Conservation (phyloP, 2,329 filamentous ascomycete species). For the Byssochlamys sp. region DNA sequence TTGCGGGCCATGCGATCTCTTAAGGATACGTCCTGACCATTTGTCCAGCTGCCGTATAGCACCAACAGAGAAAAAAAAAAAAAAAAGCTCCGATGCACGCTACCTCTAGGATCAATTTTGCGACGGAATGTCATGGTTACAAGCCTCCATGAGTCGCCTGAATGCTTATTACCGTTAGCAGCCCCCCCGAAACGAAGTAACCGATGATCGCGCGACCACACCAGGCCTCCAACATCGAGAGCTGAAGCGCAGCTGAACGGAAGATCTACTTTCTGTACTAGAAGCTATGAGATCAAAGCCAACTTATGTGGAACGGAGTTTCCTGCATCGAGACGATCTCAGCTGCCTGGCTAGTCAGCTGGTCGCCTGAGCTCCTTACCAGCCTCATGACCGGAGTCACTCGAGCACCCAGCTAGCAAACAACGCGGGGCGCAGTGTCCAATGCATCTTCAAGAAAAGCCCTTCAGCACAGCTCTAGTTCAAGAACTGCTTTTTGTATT, state of each 20-base stretch:
- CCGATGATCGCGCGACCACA: neutral
- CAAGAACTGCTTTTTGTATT: neutral
- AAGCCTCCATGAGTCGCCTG: neutral
- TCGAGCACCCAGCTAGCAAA: neutral
- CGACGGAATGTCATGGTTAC: neutral
- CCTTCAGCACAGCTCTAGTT: neutral
- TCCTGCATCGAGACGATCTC: neutral
- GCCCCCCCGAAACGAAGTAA: neutral
- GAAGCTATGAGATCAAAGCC: neutral
- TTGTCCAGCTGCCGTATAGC: neutral
- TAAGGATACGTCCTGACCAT: too few species aligned
- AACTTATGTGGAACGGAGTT: neutral
- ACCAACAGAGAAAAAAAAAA: neutral
- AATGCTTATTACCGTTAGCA: neutral
- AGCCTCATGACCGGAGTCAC: neutral
- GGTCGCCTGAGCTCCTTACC: neutral
- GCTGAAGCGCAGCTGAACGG: neutral
- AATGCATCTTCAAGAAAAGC: neutral
- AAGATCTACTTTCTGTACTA: neutral
- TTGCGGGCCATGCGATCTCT: neutral
- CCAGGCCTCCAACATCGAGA: neutral
- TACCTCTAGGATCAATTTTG: neutral
- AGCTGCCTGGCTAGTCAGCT: neutral
- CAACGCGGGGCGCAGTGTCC: neutral
- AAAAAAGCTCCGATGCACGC: neutral